Base-by-base conservation (phyloP, 2,329 filamentous ascomycete species). In the Aspergillus uvarum region DNA sequence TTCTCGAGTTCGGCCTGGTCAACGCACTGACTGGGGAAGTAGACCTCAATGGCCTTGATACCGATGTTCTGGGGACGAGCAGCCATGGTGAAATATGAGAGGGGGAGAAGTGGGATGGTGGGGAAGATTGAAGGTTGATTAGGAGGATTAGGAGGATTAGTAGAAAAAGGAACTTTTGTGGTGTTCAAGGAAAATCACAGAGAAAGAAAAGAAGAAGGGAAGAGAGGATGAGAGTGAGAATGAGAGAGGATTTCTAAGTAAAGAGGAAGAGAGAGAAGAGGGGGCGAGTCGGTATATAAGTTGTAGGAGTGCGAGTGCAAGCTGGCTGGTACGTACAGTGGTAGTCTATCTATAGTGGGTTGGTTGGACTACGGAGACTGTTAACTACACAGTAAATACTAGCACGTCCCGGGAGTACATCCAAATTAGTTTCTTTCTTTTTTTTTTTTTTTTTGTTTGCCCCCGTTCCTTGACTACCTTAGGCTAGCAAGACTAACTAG, bases 21-120 rank as follows among this genome's bases (percentile, higher is more conserved):
- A 71, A 95, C 90, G 80, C 91, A 95, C 90, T 94, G 91, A 77
- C 84, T 90, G 67, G 91, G 91, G 75, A 92, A 91, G 79, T 95
- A 95, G 75, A 95, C 86, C 77, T 95, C 91, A 79, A 95, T 91
- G 89, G 90, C 91, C 83, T 95, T 94, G 77, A 95, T 92, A 85
- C 91, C 91, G 79, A 95, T 89, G 81, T 94, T 94, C 79, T 92
- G 87, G 67, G 91, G 89, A 80, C 89, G 88, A 69, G 87, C 77
- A 74, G 89, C 85, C 89, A 92, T 93, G 67, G 65, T 79, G 69
- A 65, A 63, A 63, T 68, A 65, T 64, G 65, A 29, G 54, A 32
- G 50, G 24, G 35, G 38, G 61, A 47, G 61, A 58, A 21, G 19
- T 61, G 55, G 59, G 51, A 51, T 44, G 42, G 42, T 58, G 59